phyloP scores from a whole-genome alignment of 1,139 yeast species.

The Maudiozyma humilis region DNA sequence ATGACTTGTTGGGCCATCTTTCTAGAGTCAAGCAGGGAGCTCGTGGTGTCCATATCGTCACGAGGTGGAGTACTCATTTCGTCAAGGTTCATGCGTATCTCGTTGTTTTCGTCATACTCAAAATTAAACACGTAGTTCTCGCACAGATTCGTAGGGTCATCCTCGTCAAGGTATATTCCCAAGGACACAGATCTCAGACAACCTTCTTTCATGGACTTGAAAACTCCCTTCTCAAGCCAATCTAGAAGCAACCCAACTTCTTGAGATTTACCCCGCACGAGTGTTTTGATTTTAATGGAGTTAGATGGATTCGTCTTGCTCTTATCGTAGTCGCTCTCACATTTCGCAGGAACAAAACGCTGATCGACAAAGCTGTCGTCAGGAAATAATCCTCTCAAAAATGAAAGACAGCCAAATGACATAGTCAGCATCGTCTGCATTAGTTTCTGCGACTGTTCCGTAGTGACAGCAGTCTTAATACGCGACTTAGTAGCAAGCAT shows the following conservation, averaged over 20 bases:
- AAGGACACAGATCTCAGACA: constrained; percentile 41
- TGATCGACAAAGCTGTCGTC: constrained; percentile 42
- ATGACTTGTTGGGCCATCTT: constrained; percentile 39
- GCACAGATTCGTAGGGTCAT: constrained; percentile 33
- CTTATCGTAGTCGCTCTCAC: constrained; percentile 26
- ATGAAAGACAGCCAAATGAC: constrained; percentile 47
- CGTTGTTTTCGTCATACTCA: constrained; percentile 31
- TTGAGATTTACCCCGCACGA: constrained; percentile 37
- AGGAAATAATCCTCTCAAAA: constrained; percentile 43
- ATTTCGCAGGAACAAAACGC: constrained; percentile 34
- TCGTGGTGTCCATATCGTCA: constrained; percentile 17
- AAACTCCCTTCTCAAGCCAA: constrained; percentile 46
- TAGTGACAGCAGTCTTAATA: constrained; percentile 21
- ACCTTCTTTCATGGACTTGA: constrained; percentile 37
- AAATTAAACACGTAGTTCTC: constrained; percentile 47
- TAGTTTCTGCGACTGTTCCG: constrained; percentile 35
- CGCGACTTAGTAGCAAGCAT: constrained; percentile 13
- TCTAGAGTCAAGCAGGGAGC: constrained; percentile 33
- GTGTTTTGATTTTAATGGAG: constrained; percentile 39
- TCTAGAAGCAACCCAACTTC: constrained; percentile 41
- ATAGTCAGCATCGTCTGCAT: constrained; percentile 39
- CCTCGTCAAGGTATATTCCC: constrained; percentile 37
- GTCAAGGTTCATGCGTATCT: constrained; percentile 22
- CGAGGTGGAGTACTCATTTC: constrained; percentile 8
- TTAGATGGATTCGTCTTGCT: constrained; percentile 23